phyloP scores from a whole-genome alignment of 768 basidiomycete genomes.

The Leucosporidium scottii region DNA sequence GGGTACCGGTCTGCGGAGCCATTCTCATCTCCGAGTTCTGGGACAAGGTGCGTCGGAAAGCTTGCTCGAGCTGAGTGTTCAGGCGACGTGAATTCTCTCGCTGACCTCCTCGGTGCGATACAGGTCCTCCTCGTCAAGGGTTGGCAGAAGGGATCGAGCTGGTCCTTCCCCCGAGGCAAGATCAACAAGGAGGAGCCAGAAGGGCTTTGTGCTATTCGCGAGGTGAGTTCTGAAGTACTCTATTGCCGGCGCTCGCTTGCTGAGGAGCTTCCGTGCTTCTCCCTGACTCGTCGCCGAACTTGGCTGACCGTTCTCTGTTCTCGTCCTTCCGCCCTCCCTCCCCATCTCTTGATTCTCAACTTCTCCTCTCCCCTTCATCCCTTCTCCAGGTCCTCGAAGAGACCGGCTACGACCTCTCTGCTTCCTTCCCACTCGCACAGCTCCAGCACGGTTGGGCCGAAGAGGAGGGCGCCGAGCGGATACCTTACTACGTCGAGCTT shows the following conservation, averaged over 20 bases:
- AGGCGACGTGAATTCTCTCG: neutral
- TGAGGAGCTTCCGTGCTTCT: too few relatives aligned
- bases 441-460: slow-evolving; percentile 33
- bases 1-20: slow-evolving; percentile 95
- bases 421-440: slow-evolving; percentile 43
- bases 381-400: slow-evolving; percentile 77
- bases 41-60: slow-evolving; percentile 65
- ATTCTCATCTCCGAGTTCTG: slow-evolving; percentile 86
- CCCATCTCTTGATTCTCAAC: neutral
- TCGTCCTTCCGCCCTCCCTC: neutral
- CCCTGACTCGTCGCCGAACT: too few relatives aligned
- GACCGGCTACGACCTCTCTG: slow-evolving; percentile 72
- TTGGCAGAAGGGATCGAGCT: slow-evolving; percentile 91
- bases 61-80: neutral
- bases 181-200: slow-evolving; percentile 90
- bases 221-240: slow-evolving; percentile 51
- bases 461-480: slow-evolving; percentile 46
- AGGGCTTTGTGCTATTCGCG: slow-evolving; percentile 77
- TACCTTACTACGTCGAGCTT: slow-evolving; percentile 66
- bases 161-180: slow-evolving; percentile 99
- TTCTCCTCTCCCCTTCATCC: neutral
- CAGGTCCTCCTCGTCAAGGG: slow-evolving; percentile 97
- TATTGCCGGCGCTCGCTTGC: too few relatives aligned
- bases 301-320: too few relatives aligned
- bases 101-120: neutral